Conservation (phyloP, 2,329 filamentous ascomycete species). For the Corniculantispora saksenae region DNA sequence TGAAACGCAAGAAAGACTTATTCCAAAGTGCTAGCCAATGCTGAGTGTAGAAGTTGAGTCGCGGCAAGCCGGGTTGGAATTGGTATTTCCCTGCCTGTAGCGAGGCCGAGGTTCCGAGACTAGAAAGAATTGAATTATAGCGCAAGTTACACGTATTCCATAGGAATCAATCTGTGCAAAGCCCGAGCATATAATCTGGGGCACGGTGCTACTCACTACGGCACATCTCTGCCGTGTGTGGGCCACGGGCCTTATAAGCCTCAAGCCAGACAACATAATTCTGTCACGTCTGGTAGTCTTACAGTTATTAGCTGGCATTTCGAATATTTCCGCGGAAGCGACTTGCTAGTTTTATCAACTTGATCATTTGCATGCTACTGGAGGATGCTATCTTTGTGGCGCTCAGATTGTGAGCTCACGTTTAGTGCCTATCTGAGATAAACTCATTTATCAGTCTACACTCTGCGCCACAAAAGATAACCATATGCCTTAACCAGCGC, state of each 20-base stretch:
- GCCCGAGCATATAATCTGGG: constrained; percentile 1
- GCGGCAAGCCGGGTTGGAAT: neutral
- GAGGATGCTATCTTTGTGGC: constrained; percentile 13
- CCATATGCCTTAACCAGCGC: neutral
- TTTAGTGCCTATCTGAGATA: constrained; percentile 9
- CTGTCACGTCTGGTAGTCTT: neutral
- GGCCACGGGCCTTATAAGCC: neutral
- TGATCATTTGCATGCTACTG: neutral
- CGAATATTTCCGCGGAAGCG: constrained; percentile 11
- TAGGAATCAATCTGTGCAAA: neutral
- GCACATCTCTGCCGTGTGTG: constrained; percentile 11
- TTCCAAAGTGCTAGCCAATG: neutral
- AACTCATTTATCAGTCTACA: constrained; percentile 9
- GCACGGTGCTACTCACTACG: constrained; percentile 15
- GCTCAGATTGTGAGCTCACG: neutral
- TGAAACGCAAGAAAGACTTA: neutral
- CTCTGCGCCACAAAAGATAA: neutral
- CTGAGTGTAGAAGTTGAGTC: neutral
- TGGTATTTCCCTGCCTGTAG: neutral
- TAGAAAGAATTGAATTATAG: neutral
- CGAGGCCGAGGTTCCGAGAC: neutral
- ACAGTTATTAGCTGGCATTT: neutral
- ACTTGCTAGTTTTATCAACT: neutral
- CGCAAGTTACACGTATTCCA: neutral
- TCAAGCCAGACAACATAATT: neutral